phyloP scores from a whole-genome alignment of 2,329 filamentous ascomycete genomes.

The Aspergillus sp. region DNA sequence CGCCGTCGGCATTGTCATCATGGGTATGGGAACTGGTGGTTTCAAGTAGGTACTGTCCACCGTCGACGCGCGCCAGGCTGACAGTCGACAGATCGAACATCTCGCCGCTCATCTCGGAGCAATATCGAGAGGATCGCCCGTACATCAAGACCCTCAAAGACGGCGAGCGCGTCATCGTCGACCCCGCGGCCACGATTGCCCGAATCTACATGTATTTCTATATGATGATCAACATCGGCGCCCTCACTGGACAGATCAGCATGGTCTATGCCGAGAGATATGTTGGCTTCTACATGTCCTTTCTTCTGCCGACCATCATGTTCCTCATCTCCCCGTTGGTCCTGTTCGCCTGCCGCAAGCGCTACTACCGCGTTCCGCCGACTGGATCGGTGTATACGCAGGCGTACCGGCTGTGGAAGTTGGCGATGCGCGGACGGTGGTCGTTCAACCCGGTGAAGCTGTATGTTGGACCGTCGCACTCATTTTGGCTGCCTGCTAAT shows the following conservation, averaged over 20 bases:
- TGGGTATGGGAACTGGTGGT: conserved; percentile 67
- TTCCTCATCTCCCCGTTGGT: conserved; percentile 56
- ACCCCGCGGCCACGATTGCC: conserved; percentile 58
- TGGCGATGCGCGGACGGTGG: conserved; percentile 56
- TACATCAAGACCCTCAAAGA: conserved; percentile 46
- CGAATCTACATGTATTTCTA: conserved; percentile 65
- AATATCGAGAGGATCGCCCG: conserved; percentile 52
- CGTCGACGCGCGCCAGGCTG: too few species aligned
- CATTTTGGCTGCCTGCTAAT: too few species aligned
- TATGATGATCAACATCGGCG: conserved; percentile 60
- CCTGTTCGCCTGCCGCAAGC: conserved; percentile 50
- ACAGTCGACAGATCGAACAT: conserved; percentile 57
- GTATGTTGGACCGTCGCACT: too few species aligned
- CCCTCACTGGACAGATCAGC: conserved; percentile 50
- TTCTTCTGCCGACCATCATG: conserved; percentile 55
- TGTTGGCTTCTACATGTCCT: conserved; percentile 66
- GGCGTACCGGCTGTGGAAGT: conserved; percentile 51
- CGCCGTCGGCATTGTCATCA: conserved; percentile 54
- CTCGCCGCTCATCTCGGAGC: conserved; percentile 60
- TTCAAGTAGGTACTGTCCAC: conserved; percentile 48
- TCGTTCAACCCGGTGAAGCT: conserved; percentile 52
- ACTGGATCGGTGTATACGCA: conserved; percentile 64
- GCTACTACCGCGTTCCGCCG: conserved; percentile 56
- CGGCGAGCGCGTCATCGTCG: conserved; percentile 61
- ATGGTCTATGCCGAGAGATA: conserved; percentile 71